phyloP scores from a whole-genome alignment of 176 grass and related monocot species.

The Rhynchospora tenuis region DNA sequence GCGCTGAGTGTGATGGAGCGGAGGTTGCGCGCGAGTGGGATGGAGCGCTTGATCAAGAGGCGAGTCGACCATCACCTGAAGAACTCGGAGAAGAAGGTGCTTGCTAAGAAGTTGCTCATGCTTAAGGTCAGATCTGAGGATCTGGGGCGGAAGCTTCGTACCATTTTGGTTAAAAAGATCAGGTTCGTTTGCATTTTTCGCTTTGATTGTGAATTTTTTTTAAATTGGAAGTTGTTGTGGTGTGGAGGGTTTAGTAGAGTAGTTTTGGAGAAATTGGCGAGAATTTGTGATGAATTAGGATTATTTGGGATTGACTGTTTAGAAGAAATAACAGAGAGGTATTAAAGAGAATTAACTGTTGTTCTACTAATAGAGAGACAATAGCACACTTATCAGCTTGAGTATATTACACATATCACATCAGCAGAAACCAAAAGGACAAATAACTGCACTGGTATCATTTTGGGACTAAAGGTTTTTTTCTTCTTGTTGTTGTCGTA shows the following conservation, averaged over 20 bases:
- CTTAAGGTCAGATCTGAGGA: constrained; percentile 73
- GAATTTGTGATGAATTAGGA: not conserved
- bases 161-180: constrained; percentile 89
- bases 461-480: too few species aligned
- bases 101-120: constrained; percentile 80
- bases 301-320: not conserved
- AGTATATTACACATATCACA: too few species aligned
- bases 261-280: not conserved
- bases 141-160: constrained; percentile 69
- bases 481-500: too few species aligned
- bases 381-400: too few species aligned
- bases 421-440: too few species aligned
- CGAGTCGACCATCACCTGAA: constrained; percentile 65
- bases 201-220: not conserved
- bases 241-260: not conserved
- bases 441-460: too few species aligned
- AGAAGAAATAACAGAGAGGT: not conserved
- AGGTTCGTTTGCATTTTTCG: constrained; percentile 31
- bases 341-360: not conserved
- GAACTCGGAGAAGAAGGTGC: constrained; percentile 92
- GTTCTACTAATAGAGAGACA: not conserved
- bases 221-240: not conserved
- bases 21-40: constrained; percentile 74
- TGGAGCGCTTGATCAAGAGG: constrained; percentile 69
- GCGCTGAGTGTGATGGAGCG: constrained; percentile 66